phyloP scores from a whole-genome alignment of 345 rosid genomes.

The Mallotus nudiflorus region DNA sequence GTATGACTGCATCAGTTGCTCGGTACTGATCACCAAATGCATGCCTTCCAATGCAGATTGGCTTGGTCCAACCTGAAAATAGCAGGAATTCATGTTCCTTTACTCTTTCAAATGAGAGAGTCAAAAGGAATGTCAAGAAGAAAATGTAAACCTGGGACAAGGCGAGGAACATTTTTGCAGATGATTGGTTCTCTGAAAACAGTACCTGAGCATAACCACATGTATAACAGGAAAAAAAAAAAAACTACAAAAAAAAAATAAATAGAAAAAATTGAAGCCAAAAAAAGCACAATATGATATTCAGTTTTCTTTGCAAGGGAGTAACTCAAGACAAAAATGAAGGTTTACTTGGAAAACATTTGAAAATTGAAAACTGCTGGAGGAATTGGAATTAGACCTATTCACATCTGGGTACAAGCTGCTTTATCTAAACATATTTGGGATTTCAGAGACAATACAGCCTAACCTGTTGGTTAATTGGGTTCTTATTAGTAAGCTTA shows the following conservation, averaged over 20 bases:
- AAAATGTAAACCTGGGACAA: slow-evolving; percentile 65
- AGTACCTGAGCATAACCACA: slow-evolving; percentile 59
- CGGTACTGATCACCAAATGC: slow-evolving; percentile 95
- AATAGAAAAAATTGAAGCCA: not conserved
- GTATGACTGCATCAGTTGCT: slow-evolving; percentile 85
- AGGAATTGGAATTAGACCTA: too few species aligned
- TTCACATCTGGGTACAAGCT: too few species aligned
- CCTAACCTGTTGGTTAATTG: too few species aligned
- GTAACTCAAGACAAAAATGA: too few species aligned
- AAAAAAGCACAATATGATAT: not conserved
- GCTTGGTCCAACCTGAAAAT: slow-evolving; percentile 85
- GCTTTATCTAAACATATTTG: too few species aligned
- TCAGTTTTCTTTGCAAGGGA: too few species aligned
- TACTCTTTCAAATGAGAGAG: not conserved
- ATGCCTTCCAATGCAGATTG: slow-evolving; percentile 98
- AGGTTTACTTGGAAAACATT: too few species aligned
- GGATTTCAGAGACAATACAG: too few species aligned
- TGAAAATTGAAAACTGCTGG: too few species aligned
- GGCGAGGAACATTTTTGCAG: slow-evolving; percentile 86
- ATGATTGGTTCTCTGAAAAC: slow-evolving; percentile 96
- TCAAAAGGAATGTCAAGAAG: slow-evolving; percentile 10
- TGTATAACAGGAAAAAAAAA: too few species aligned
- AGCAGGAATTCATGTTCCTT: not conserved
- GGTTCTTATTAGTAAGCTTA: too few species aligned
- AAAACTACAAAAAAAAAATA: not conserved